Base-by-base conservation (phyloP, 2,329 filamentous ascomycete species). In the Penicillium polonicum region DNA sequence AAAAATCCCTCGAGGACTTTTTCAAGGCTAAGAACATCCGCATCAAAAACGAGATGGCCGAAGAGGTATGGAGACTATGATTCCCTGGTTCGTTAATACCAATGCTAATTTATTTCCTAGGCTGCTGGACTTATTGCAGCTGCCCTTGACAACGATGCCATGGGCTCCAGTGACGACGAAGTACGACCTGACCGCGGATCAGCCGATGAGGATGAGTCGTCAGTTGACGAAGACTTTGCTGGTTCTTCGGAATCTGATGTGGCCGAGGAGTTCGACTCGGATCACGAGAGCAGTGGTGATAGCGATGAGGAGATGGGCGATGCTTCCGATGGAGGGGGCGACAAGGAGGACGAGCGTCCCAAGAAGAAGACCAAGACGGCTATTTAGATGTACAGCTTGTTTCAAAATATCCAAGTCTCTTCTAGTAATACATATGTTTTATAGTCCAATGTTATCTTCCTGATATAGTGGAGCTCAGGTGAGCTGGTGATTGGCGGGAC, bases 11-110 rank as follows among this genome's bases (percentile, higher is more conserved):
- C n/a, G 94, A 99, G 76, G 88, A 89, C 66, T 99, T 99, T 80
- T 97, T 99, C 85, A 94, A 95, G 78, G 85, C 91, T 66, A 97
- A 97, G 82, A 90, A 88, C 60, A 84, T 99, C 70, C 90, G 93
- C 54, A 92, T 95, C 57, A 97, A 97, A 87, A 99, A 99, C 75
- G 94, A 99, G 78, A 97, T 99, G 80, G 89, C 95, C 61, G 94
- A 97, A 73, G 94, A 99, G 67, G 89, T 91, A 73, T 87, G 89
- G 73, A 65, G 56, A 21, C 35, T 48, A 55, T 33, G 7, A 42
- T 42, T 42, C 8, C n/a, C 12, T 33, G 3, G 3, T 31, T 5
- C 21, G 6, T 15, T 36, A 4, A 15, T 19, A 13, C 6, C 17
- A 6, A 19, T 48, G 68, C 72, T 74, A 72, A 70, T 54, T 35